Evolutionary conservation across 192 early-diverging fungal species (phyloP).

Genomic region (Entomortierella lignicola): DNA sequence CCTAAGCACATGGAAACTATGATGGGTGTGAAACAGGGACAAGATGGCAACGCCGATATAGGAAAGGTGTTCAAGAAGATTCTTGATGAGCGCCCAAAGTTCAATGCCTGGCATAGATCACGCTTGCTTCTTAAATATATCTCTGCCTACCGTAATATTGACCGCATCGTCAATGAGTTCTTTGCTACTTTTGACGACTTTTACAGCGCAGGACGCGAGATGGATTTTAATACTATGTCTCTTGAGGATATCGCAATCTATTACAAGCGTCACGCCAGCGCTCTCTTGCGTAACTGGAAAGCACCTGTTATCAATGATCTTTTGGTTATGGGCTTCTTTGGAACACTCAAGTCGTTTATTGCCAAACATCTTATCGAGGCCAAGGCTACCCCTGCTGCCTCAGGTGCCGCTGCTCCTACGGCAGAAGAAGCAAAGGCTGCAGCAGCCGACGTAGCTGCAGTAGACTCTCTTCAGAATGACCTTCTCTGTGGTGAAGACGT

Average conservation of each 20-base stretch:
- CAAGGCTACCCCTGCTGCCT: conserved; percentile 16
- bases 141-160: conserved; percentile 50
- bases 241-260: conserved; percentile 39
- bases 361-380: conserved; percentile 46
- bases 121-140: conserved; percentile 35
- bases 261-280: conserved; percentile 38
- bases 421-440: conserved; percentile 28
- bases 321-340: conserved; percentile 51
- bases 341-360: conserved; percentile 52
- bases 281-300: conserved; percentile 43
- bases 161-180: conserved; percentile 46
- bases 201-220: conserved; percentile 37
- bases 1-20: conserved; percentile 55
- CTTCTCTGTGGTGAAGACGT: conserved; percentile 52
- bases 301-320: conserved; percentile 49
- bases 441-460: conserved; percentile 42
- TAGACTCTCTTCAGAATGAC: conserved; percentile 49
- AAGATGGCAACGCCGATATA: conserved; percentile 50
- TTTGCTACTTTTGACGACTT: conserved; percentile 49
- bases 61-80: conserved; percentile 53
- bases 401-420: conserved; percentile 16
- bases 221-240: conserved; percentile 45
- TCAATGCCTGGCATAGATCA: conserved; percentile 45
- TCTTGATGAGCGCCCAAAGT: conserved; percentile 28
- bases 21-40: conserved; percentile 55